Evolutionary conservation across 2,329 filamentous ascomycete genomes (phyloP).

Genomic region (Penicillium glabrum): DNA sequence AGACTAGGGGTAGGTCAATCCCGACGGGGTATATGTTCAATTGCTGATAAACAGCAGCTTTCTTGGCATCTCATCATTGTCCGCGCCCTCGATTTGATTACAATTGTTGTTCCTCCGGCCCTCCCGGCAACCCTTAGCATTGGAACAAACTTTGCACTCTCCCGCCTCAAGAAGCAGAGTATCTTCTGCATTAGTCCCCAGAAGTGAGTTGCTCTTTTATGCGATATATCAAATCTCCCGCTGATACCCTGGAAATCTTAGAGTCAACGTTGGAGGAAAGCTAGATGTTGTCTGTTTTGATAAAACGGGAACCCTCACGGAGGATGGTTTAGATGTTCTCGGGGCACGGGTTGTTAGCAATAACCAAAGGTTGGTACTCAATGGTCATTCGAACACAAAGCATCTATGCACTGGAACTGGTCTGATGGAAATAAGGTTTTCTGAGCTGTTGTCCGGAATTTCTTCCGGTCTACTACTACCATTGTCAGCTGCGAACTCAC

Average conservation of each 20-base stretch:
- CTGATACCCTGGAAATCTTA: constrained; percentile 13
- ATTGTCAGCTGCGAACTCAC: constrained; percentile 55
- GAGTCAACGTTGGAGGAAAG: constrained; percentile 95
- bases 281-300: constrained; percentile 96
- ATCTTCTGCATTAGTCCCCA: constrained; percentile 99
- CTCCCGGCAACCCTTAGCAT: constrained; percentile 94
- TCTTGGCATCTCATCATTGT: constrained; percentile 90
- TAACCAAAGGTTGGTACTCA: constrained; percentile 43
- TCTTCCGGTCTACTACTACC: constrained; percentile 56
- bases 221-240: neutral
- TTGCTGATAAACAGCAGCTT: constrained; percentile 48
- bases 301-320: constrained; percentile 97
- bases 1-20: constrained; percentile 59
- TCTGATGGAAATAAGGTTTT: constrained; percentile 55
- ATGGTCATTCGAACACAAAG: constrained; percentile 4
- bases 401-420: neutral
- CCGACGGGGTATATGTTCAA: neutral
- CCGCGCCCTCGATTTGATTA: constrained; percentile 90
- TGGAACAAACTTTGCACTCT: constrained; percentile 91
- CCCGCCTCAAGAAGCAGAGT: constrained; percentile 78
- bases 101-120: constrained; percentile 94
- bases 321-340: constrained; percentile 91
- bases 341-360: constrained; percentile 77
- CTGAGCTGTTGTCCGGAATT: constrained; percentile 68
- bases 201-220: constrained; percentile 37